A percentile compares a stretch with the other conserved stretches of the same genome.
Conservation (phyloP, 2,329 filamentous ascomycete species). For the Aspergillus hortae region DNA sequence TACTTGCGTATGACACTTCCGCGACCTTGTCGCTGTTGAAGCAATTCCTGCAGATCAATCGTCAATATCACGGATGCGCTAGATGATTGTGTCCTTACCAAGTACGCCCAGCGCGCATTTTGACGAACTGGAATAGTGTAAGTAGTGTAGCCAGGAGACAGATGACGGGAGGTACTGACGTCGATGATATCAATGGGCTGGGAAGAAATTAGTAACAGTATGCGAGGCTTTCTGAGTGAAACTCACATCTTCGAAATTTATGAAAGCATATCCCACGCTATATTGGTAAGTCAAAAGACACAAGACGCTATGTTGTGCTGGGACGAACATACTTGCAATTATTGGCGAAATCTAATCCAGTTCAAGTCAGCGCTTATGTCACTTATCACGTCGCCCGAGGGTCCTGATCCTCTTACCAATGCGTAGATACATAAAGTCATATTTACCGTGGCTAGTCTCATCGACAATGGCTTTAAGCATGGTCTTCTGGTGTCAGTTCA, state of each 20-base stretch:
- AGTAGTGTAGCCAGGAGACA: constrained; percentile 18
- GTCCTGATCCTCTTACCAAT: constrained; percentile 53
- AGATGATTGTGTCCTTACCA: constrained; percentile 48
- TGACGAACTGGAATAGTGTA: constrained; percentile 60
- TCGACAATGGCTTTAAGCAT: constrained; percentile 79
- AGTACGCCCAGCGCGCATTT: constrained; percentile 64
- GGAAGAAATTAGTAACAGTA: constrained; percentile 34
- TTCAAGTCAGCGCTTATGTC: not conserved
- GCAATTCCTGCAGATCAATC: constrained; percentile 58
- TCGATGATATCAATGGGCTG: constrained; percentile 71
- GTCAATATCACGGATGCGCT: constrained; percentile 1
- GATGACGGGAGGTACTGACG: constrained; percentile 43
- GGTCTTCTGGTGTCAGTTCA: constrained; percentile 40
- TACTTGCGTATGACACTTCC: constrained; percentile 93
- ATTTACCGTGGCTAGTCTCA: constrained; percentile 72
- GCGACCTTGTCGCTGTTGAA: constrained; percentile 81
- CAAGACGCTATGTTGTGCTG: not conserved
- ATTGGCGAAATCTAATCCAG: constrained; percentile 64
- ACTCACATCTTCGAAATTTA: constrained; percentile 83
- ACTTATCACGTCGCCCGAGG: not conserved
- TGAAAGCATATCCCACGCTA: constrained; percentile 94
- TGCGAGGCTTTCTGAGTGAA: not conserved
- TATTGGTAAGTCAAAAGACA: not conserved
- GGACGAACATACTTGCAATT: constrained; percentile 68
- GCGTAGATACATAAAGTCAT: constrained; percentile 92